Evolutionary conservation across 1,139 yeast species (phyloP).

Genomic region (Lodderomyces oxycetoniae): DNA sequence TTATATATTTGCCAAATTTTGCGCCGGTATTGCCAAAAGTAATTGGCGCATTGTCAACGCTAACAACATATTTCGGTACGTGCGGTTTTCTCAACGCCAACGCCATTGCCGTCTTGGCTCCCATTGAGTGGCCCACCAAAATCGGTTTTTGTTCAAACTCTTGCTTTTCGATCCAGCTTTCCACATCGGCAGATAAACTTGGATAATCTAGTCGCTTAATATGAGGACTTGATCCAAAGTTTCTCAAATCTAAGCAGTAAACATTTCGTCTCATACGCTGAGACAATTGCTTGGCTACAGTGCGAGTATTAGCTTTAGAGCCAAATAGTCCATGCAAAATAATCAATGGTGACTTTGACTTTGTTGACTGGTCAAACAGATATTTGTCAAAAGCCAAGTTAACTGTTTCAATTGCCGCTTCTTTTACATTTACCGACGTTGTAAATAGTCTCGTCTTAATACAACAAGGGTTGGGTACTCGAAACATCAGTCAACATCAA

Average conservation of each 20-base stretch:
- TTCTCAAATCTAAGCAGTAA: conserved; percentile 76
- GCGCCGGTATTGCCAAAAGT: conserved; percentile 52
- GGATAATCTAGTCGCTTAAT: conserved; percentile 66
- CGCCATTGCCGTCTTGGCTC: conserved; percentile 93
- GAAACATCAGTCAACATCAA: too few relatives aligned
- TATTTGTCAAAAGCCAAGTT: conserved; percentile 25
- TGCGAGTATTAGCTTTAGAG: conserved; percentile 68
- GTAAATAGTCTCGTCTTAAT: conserved; percentile 1
- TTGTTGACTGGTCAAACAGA: conserved; percentile 27
- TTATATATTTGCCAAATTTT: conserved; percentile 63
- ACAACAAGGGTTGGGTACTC: too few relatives aligned
- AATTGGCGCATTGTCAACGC: conserved; percentile 91
- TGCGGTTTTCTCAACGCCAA: conserved; percentile 68
- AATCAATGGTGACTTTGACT: conserved; percentile 52
- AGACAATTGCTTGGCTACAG: conserved; percentile 56
- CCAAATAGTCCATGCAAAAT: conserved; percentile 91
- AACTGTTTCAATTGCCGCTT: conserved; percentile 21
- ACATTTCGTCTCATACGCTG: conserved; percentile 43
- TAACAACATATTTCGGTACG: conserved; percentile 56
- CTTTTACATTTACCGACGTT: background rate
- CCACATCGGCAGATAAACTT: conserved; percentile 81
- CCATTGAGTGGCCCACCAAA: conserved; percentile 93
- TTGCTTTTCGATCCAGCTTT: conserved; percentile 53
- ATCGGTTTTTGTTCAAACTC: conserved; percentile 50
- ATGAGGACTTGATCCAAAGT: conserved; percentile 92